Percentiles rank a stretch among this genome's conserved stretches.
Evolutionary conservation across 371 early-diverging fungal genomes (phyloP).

Genomic region (Lichtheimia corymbifera): DNA sequence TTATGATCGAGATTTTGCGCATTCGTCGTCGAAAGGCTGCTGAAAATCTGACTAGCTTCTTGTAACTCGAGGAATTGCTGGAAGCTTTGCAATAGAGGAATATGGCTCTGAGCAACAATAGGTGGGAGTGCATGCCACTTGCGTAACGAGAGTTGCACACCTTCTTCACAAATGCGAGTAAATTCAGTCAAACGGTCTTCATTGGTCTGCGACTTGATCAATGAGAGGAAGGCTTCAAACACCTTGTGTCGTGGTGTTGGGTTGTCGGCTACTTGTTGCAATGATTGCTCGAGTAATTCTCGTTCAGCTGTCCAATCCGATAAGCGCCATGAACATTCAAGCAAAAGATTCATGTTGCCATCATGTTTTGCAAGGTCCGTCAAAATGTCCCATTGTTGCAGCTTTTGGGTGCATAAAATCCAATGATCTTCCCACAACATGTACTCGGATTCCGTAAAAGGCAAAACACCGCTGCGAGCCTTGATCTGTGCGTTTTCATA

Average conservation of each 20-base stretch:
- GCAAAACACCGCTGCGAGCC: slow-evolving; percentile 83
- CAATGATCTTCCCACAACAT: slow-evolving; percentile 98
- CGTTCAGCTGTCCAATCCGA: slow-evolving; percentile 89
- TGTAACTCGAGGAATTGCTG: slow-evolving; percentile 95
- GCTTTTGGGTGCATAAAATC: slow-evolving; percentile 85
- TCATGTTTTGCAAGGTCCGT: slow-evolving; percentile 92
- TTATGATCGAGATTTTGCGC: slow-evolving; percentile 81
- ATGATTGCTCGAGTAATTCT: slow-evolving; percentile 66
- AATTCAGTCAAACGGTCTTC: slow-evolving; percentile 73
- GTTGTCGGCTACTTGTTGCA: slow-evolving; percentile 59
- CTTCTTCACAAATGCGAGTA: slow-evolving; percentile 82
- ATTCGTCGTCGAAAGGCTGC: slow-evolving; percentile 74
- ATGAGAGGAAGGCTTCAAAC: slow-evolving; percentile 83
- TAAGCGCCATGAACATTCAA: slow-evolving; percentile 92
- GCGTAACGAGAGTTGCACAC: slow-evolving; percentile 81
- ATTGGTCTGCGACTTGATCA: slow-evolving; percentile 71
- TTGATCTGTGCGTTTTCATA: slow-evolving; percentile 95
- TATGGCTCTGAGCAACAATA: slow-evolving; percentile 82
- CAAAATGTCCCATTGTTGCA: slow-evolving; percentile 99
- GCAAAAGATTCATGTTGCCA: slow-evolving; percentile 74
- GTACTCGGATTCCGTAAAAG: slow-evolving; percentile 97
- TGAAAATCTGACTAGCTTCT: slow-evolving; percentile 90
- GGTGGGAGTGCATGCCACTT: slow-evolving; percentile 88
- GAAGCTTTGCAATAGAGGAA: slow-evolving; percentile 87
- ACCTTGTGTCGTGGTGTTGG: slow-evolving; percentile 76